Conservation (phyloP, 139 green algal genomes). For the Choricystis sp. region DNA sequence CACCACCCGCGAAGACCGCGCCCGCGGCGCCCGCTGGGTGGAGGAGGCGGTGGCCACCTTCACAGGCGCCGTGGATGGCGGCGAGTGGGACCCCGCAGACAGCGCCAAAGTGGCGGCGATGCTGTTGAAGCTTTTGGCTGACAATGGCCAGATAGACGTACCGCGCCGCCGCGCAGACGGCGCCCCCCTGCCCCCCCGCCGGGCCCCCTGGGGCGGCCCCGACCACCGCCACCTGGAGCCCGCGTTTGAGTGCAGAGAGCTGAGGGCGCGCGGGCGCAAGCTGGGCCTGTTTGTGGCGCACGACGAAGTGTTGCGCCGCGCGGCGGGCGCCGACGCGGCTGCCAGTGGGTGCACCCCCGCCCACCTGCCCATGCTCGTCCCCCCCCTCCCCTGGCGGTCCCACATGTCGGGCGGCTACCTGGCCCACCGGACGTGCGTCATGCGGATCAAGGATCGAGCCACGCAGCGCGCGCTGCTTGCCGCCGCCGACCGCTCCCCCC, state of each 20-base stretch:
- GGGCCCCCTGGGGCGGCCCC: not conserved
- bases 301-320: conserved; percentile 14
- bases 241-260: not conserved
- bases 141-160: conserved; percentile 18
- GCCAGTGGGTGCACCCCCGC: conserved; percentile 17
- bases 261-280: conserved; percentile 10
- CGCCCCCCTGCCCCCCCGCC: no score
- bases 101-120: conserved; percentile 17
- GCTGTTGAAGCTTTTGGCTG: conserved; percentile 19
- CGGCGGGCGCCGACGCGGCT: not conserved
- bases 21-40: conserved; percentile 1
- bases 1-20: conserved; percentile 9
- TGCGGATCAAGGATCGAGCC: conserved; percentile 25
- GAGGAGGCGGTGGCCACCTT: not conserved
- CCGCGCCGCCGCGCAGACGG: no score
- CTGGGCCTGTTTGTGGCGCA: conserved; percentile 19
- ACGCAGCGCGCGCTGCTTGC: conserved; percentile 18
- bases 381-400: conserved; percentile 44
- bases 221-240: not conserved
- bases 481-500: conserved; percentile 7
- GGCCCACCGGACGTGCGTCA: conserved; percentile 21
- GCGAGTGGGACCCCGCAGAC: conserved; percentile 7
- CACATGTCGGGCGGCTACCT: conserved; percentile 45
- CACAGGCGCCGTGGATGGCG: no score
- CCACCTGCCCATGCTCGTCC: conserved; percentile 60